A percentile compares a stretch with the other conserved stretches of the same genome.
phyloP scores from a whole-genome alignment of 2,329 filamentous ascomycete species.

The Cladosporium sp. region DNA sequence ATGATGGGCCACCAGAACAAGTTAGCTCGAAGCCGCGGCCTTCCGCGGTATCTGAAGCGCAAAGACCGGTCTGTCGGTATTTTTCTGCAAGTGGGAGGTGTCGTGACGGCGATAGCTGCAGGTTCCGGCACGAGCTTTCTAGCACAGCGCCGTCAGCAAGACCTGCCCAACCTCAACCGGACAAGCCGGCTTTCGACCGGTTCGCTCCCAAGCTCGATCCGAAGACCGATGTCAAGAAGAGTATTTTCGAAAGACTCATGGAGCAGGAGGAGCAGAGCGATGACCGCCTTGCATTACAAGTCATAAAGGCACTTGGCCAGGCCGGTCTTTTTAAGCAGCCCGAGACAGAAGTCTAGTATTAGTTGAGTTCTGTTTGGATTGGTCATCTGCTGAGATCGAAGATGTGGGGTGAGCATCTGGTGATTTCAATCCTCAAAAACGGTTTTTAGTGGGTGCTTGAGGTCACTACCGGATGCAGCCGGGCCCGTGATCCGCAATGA shows the following conservation, averaged over 20 bases:
- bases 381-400: slow-evolving; percentile 17
- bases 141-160: slow-evolving; percentile 15
- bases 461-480: slow-evolving; percentile 13
- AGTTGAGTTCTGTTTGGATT: slow-evolving; percentile 8
- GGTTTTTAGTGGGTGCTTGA: slow-evolving; percentile 10
- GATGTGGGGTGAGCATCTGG: slow-evolving; percentile 17
- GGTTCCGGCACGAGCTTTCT: slow-evolving; percentile 35
- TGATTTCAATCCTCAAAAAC: not conserved
- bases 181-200: slow-evolving; percentile 20
- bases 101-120: slow-evolving; percentile 35
- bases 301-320: slow-evolving; percentile 49
- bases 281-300: slow-evolving; percentile 44
- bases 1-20: slow-evolving; percentile 41
- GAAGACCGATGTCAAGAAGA: slow-evolving; percentile 21
- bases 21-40: slow-evolving; percentile 37
- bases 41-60: slow-evolving; percentile 6
- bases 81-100: slow-evolving; percentile 36
- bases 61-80: slow-evolving; percentile 30
- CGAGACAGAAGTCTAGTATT: slow-evolving; percentile 1
- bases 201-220: slow-evolving; percentile 25
- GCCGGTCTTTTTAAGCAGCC: slow-evolving; percentile 40
- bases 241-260: slow-evolving; percentile 37
- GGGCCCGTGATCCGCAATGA: slow-evolving; percentile 14
- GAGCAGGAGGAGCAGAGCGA: slow-evolving; percentile 48
- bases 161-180: slow-evolving; percentile 10